A percentile compares a stretch with the other conserved stretches of the same genome.
phyloP scores from a whole-genome alignment of 805 yeast species.

The Candida krabiensis region DNA sequence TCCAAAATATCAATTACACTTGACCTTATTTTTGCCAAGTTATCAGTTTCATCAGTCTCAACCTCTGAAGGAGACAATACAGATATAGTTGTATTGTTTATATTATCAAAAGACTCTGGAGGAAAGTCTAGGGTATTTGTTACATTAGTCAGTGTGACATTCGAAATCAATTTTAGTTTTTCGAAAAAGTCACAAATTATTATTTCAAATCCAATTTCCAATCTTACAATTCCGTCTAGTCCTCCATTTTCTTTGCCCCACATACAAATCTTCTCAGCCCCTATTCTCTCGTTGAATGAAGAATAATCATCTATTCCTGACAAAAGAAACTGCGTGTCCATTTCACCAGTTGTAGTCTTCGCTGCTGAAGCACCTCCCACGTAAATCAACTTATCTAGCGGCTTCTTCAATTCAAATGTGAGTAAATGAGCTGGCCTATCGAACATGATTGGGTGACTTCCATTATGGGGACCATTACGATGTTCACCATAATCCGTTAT shows the following conservation, averaged over 20 bases:
- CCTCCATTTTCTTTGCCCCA: constrained; percentile 52
- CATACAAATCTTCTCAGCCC: constrained; percentile 51
- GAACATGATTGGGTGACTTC: no score
- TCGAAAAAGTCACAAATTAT: constrained; percentile 57
- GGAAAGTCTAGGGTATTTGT: constrained; percentile 43
- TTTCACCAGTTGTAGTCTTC: constrained; percentile 53
- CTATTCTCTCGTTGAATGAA: constrained; percentile 40
- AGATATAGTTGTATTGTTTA: no score
- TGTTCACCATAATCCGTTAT: no score
- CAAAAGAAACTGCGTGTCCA: constrained; percentile 55
- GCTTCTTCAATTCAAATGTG: constrained; percentile 48
- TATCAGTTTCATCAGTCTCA: constrained; percentile 1
- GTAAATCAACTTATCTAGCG: constrained; percentile 48
- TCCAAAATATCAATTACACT: constrained; percentile 28
- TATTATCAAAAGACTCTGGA: constrained; percentile 12
- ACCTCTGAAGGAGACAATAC: no score
- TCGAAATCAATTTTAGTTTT: constrained; percentile 47
- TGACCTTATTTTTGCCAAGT: constrained; percentile 17
- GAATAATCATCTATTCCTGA: constrained; percentile 34
- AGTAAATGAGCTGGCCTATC: constrained; percentile 29
- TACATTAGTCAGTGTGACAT: constrained; percentile 38
- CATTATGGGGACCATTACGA: background rate
- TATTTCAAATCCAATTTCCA: constrained; percentile 64
- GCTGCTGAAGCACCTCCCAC: constrained; percentile 76
- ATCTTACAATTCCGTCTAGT: constrained; percentile 56